Evolutionary conservation across 2,329 filamentous ascomycete species (phyloP).

Genomic region (Epicoccum nigrum): DNA sequence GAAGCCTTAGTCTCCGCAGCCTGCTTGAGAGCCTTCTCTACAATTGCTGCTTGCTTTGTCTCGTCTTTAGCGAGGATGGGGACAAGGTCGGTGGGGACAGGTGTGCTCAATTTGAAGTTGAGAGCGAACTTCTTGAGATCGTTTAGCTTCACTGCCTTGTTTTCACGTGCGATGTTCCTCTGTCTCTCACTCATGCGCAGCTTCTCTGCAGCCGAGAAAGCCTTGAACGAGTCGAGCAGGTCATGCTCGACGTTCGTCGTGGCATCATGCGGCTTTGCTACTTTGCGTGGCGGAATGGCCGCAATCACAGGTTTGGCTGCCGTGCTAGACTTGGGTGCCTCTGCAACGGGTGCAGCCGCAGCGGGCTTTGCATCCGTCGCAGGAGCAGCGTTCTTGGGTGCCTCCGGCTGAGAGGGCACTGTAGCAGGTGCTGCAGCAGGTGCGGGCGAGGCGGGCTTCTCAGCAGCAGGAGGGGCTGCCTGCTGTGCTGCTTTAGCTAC

Average conservation of each 20-base stretch:
- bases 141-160: conserved; percentile 90
- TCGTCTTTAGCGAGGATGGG: conserved; percentile 96
- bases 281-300: conserved; percentile 43
- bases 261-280: conserved; percentile 57
- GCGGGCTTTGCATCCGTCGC: conserved; percentile 29
- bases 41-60: conserved; percentile 90
- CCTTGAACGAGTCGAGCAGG: conserved; percentile 67
- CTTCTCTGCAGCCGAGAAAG: conserved; percentile 68
- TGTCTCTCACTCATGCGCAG: conserved; percentile 62
- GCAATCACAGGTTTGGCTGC: conserved; percentile 37
- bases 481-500: conserved; percentile 31
- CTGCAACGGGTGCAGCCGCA: conserved; percentile 29
- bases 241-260: conserved; percentile 67
- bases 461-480: conserved; percentile 28
- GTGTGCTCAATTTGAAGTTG: conserved; percentile 92
- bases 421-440: conserved; percentile 4
- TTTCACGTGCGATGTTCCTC: conserved; percentile 64
- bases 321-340: conserved; percentile 36
- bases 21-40: conserved; percentile 82
- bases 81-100: conserved; percentile 88
- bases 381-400: conserved; percentile 22
- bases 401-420: conserved; percentile 21
- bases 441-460: conserved; percentile 24
- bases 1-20: conserved; percentile 61
- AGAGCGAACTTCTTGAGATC: conserved; percentile 94